Base-by-base conservation (phyloP, 768 basidiomycete genomes). In the Mycena vitilis region DNA sequence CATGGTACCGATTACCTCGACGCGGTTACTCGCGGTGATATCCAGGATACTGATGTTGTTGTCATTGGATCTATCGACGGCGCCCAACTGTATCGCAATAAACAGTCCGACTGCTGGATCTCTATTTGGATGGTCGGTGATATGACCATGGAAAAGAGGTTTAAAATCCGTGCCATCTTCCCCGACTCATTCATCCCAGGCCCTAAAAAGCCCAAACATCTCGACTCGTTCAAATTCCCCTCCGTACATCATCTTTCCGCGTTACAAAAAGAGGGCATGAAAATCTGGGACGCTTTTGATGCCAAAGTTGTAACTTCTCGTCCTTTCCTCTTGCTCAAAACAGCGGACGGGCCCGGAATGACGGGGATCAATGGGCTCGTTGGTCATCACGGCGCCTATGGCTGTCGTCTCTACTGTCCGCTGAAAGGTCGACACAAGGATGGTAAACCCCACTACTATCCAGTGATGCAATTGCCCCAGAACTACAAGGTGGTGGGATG, bases 121-220 rank as follows among this genome's bases (percentile, higher is more conserved):
- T 62, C 54, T 72, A 78, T 83, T 0, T 81, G 77, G 76, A 65
- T 81, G 0, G 48, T 83, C 1, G 11, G 76, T 1, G 73, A 76
- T 0, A 18, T 59, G 2, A 16, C 25, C 7, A 18, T 45, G 6
- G 37, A 22, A 1, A 11, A 42, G 13, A n/a, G 40, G 2, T 56
- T 40, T 22, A 56, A 56, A 56, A 45, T 47, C 30, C 69, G 55
- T 23, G 40, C 38, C 36, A 56, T 76, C 18, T 51, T 73, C 9
- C 71, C 73, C 0, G 71, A 63, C 0, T 47, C 49, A 0, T 51
- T 74, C 34, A 73, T 76, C n/a, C 70, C 64, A 12, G 75, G 75
- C 11, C 75, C 73, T 5, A 72, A 73, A 15, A 71, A 72, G 25
- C 73, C 75, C 11, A 73, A 74, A 51, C 47, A 71, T 53, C 18